phyloP scores from a whole-genome alignment of 495 filamentous ascomycete genomes.

The Rostrohypoxylon terebratum region DNA sequence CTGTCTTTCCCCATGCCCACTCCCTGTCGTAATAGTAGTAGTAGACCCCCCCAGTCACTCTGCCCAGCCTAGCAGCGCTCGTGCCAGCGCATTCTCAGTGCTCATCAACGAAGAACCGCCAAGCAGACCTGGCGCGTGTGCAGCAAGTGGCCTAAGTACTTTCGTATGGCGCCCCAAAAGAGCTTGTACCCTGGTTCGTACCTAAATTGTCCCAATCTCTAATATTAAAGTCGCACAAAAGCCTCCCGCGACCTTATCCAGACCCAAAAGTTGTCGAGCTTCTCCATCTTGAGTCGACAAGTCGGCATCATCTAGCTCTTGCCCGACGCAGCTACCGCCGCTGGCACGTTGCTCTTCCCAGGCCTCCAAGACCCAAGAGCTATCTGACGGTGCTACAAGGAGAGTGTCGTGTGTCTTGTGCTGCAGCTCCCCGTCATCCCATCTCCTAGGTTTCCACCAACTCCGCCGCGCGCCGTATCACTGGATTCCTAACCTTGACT shows the following conservation, averaged over 20 bases:
- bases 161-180: slow-evolving; percentile 51
- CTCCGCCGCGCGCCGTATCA: slow-evolving; percentile 60
- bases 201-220: slow-evolving; percentile 51
- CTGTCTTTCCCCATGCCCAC: slow-evolving; percentile 40
- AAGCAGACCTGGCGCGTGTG: slow-evolving; percentile 47
- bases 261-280: slow-evolving; percentile 59
- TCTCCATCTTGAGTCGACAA: slow-evolving; percentile 50
- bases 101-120: slow-evolving; percentile 48
- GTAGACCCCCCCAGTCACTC: slow-evolving; percentile 25
- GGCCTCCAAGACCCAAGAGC: slow-evolving; percentile 50
- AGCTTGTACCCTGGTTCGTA: slow-evolving; percentile 51
- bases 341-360: slow-evolving; percentile 49
- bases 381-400: slow-evolving; percentile 50
- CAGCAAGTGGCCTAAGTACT: slow-evolving; percentile 53
- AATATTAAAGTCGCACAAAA: slow-evolving; percentile 66
- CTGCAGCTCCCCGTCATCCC: slow-evolving; percentile 60
- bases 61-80: slow-evolving; percentile 38
- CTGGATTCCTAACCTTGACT: slow-evolving; percentile 56
- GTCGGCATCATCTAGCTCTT: slow-evolving; percentile 48
- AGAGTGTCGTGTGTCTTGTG: slow-evolving; percentile 50
- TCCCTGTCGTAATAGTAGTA: slow-evolving; percentile 37
- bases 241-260: slow-evolving; percentile 59
- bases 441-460: slow-evolving; percentile 55
- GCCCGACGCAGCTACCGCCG: slow-evolving; percentile 48
- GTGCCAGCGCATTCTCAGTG: slow-evolving; percentile 51